Conservation (phyloP, 805 yeast species). For the Metschnikowia cubensis region DNA sequence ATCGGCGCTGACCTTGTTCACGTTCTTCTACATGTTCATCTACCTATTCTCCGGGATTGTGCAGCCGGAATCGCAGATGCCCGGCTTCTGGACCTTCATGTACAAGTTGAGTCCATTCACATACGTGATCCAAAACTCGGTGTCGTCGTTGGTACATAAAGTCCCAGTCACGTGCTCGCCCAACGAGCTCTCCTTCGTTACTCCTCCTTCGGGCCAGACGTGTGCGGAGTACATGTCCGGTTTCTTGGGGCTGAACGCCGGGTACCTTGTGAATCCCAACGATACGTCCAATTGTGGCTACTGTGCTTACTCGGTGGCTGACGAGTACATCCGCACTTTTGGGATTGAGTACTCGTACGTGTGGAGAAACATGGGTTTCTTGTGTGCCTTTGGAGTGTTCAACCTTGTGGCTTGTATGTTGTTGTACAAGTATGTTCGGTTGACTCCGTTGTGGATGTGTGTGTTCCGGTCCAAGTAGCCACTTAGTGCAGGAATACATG, state of each 20-base stretch:
- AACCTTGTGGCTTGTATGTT: constrained; percentile 9
- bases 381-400: constrained; percentile 9
- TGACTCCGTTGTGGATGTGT: not conserved
- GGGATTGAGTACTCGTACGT: constrained; percentile 10
- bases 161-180: constrained; percentile 45
- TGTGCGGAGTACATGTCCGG: constrained; percentile 1
- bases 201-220: constrained; percentile 37
- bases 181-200: constrained; percentile 43
- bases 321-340: constrained; percentile 5
- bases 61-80: constrained; percentile 39
- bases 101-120: constrained; percentile 45
- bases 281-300: not conserved
- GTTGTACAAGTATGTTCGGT: constrained; percentile 11
- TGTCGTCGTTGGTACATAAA: constrained; percentile 40
- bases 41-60: constrained; percentile 54
- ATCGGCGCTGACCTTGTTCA: constrained; percentile 55
- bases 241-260: not conserved
- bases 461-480: too few species aligned
- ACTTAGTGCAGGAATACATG: too few species aligned
- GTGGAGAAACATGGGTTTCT: constrained; percentile 15
- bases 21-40: constrained; percentile 52
- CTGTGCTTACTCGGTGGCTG: not conserved
- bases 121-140: constrained; percentile 29
- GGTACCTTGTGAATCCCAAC: not conserved
- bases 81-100: constrained; percentile 47